phyloP scores from a whole-genome alignment of 2,329 filamentous ascomycete genomes.

The Corinectria fuckeliana region DNA sequence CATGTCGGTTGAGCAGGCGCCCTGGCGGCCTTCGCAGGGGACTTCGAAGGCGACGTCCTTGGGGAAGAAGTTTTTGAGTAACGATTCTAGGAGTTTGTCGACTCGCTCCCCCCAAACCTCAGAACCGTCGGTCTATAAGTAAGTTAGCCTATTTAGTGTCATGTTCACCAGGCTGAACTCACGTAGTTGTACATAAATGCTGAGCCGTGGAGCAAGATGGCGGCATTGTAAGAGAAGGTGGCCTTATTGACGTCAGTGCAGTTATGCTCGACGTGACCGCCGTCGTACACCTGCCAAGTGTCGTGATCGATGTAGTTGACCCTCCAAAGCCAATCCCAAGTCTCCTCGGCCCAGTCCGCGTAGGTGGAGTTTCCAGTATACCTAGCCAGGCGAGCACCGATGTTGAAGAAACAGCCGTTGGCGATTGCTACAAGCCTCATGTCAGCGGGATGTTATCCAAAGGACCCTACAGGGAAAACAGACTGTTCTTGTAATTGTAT shows the following conservation, averaged over 20 bases:
- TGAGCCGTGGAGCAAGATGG: slow-evolving; percentile 65
- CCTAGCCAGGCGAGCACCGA: slow-evolving; percentile 71
- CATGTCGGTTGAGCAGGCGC: slow-evolving; percentile 74
- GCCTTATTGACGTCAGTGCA: slow-evolving; percentile 67
- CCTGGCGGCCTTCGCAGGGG: slow-evolving; percentile 64
- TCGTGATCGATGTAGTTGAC: slow-evolving; percentile 66
- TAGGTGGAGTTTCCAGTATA: slow-evolving; percentile 74
- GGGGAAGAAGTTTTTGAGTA: slow-evolving; percentile 60
- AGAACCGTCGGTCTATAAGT: slow-evolving; percentile 55
- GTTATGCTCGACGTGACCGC: slow-evolving; percentile 62
- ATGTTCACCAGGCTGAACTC: slow-evolving; percentile 29
- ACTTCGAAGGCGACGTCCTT: slow-evolving; percentile 69
- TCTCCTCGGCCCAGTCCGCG: slow-evolving; percentile 64
- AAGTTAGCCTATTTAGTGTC: slow-evolving; percentile 17
- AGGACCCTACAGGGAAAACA: slow-evolving; percentile 20
- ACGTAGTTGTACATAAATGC: slow-evolving; percentile 74
- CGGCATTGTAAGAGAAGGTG: slow-evolving; percentile 73
- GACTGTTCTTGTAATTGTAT: slow-evolving; percentile 76
- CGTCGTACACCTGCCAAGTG: slow-evolving; percentile 69
- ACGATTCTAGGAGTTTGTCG: slow-evolving; percentile 59
- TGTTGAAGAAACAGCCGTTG: slow-evolving; percentile 69
- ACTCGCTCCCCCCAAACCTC: slow-evolving; percentile 62
- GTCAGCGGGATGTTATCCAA: not conserved
- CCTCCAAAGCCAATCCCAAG: slow-evolving; percentile 66
- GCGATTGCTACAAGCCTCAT: slow-evolving; percentile 55